Evolutionary conservation across 2,329 filamentous ascomycete species (phyloP), one percentile per base, ranked within the genome.

Genomic region (Exserohilum turcica): DNA sequence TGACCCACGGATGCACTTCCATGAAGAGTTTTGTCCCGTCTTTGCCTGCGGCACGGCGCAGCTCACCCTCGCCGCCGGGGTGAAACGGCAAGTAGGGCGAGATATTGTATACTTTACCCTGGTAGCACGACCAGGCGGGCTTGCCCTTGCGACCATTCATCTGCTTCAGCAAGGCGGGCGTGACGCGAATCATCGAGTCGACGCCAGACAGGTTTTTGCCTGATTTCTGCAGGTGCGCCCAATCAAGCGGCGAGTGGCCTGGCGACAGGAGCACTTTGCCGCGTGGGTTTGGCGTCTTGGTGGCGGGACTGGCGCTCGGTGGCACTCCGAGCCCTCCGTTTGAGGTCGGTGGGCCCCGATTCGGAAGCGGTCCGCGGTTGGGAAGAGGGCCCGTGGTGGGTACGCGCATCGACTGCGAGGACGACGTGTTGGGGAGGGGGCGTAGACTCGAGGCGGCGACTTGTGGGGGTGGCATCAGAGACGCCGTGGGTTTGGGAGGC

Each of bases 161-260:
- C 33, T 79, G 76, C 71, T 87, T 88, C 10, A 99, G 81, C 82
- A 91, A 85, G 5, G 86, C 87, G 1, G 93, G 92, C 5, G 92
- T 90, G 31, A 99, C 91, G 39, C 89, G 86, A 36, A 90, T 77
- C 60, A 60, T 83, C 64, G 56, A 89, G 60, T 76, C 67, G 0
- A 86, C 78, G 15, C 78, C 79, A 7, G 77, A 73, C 1, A 81
- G 64, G 48, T 80, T 79, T 44, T 66, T 65, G 33, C 84, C 84
- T n/a, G 89, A 87, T 21, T 92, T 84, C 58, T 91, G 87, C 1
- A 96, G 83, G 5, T 88, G 86, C 10, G 94, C 94, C 94, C 94
- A 99, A 82, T 99, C 94, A 10, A 99, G 86, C 0, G 94, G 93
- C 2, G 91, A 96, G 79, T 93, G 92, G 28, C 94, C 93, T 0